Conservation (phyloP, 805 yeast genomes). For the Kluyveromyces nonfermentans region DNA sequence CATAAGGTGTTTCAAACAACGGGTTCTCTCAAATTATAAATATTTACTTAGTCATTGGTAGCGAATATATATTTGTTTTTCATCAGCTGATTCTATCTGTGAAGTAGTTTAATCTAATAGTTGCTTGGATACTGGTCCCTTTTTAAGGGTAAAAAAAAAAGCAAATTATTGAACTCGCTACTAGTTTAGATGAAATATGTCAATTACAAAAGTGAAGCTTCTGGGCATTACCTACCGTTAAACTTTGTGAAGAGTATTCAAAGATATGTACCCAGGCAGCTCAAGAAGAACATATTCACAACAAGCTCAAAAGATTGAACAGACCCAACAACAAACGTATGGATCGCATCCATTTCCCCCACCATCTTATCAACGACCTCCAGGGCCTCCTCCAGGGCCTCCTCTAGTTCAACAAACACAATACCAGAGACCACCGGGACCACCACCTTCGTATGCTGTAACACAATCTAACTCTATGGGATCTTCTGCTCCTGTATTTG, state of each 20-base stretch:
- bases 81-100: no score
- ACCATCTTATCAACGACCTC: conserved; percentile 7
- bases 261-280: conserved; percentile 1
- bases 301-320: background rate
- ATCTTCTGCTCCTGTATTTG: background rate
- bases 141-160: no score
- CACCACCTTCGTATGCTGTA: conserved; percentile 12
- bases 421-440: conserved; percentile 12
- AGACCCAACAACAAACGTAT: background rate
- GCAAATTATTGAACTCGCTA: no score
- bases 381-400: conserved; percentile 17
- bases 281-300: conserved; percentile 1
- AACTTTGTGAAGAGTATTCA: background rate
- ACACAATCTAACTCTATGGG: background rate
- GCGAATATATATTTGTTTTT: no score
- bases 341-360: conserved; percentile 5
- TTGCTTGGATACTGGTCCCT: no score
- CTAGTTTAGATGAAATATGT: no score
- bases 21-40: no score
- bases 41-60: no score
- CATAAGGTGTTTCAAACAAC: no score
- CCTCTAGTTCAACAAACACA: conserved; percentile 7
- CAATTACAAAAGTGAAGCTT: no score
- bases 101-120: no score
- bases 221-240: no score